A percentile compares a stretch with the other conserved stretches of the same genome.
phyloP scores from a whole-genome alignment of 495 filamentous ascomycete species.

The Ramalina intermedia region DNA sequence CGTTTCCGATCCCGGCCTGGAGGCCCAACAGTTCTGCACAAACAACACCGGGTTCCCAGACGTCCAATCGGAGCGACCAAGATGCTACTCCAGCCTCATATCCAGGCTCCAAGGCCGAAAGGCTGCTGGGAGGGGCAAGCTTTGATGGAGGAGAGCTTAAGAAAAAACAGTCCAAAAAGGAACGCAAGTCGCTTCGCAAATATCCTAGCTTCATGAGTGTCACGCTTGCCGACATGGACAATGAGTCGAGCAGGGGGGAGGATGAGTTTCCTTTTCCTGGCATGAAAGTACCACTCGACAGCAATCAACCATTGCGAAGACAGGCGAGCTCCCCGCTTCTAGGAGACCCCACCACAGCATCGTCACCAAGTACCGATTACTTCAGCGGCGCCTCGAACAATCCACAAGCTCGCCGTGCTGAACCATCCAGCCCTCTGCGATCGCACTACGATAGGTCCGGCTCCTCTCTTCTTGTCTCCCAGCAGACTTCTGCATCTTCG shows the following conservation, averaged over 20 bases:
- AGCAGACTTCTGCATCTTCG: constrained; percentile 18
- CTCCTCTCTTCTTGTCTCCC: constrained; percentile 15
- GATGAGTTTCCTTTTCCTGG: constrained; percentile 11
- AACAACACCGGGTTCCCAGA: constrained; percentile 7
- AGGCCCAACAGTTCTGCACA: constrained; percentile 9
- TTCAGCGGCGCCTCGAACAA: constrained; percentile 2
- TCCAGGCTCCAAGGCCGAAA: constrained; percentile 14
- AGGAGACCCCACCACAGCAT: constrained; percentile 5
- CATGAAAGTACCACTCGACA: constrained; percentile 3
- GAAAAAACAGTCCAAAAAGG: constrained; percentile 9
- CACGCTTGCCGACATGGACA: constrained; percentile 11
- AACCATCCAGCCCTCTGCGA: constrained; percentile 7
- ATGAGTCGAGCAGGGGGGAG: constrained; percentile 1
- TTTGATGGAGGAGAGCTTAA: not conserved
- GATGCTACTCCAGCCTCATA: constrained; percentile 11
- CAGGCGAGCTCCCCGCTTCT: constrained; percentile 15
- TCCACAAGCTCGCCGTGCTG: constrained; percentile 5
- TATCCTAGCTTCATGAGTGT: constrained; percentile 16
- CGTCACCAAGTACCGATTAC: constrained; percentile 2
- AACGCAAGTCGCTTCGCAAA: constrained; percentile 6
- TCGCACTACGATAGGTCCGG: constrained; percentile 12
- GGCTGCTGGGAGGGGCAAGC: constrained; percentile 9
- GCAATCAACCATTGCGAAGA: constrained; percentile 1
- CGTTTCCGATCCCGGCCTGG: constrained; percentile 13
- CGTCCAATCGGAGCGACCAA: constrained; percentile 3